Base-by-base conservation (phyloP, 805 yeast species). In the Tetrapisispora pingtungensis region DNA sequence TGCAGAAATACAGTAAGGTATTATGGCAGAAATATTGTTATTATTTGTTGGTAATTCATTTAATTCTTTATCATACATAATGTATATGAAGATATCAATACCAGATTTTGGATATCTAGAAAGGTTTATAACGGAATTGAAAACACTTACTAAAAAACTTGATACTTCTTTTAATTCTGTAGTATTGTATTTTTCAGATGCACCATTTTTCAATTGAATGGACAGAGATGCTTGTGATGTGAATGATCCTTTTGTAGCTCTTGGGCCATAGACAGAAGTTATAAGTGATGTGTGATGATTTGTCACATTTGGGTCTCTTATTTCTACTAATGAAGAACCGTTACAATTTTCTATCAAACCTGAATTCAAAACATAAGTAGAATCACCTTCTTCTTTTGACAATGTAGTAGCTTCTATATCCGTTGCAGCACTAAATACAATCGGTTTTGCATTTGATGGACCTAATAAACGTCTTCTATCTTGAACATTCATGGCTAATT, bases 381-480 rank as follows among this genome's bases (percentile, higher is more conserved):
- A 10, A 10, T 36, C 40, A 15, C 14, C 17, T 10, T 14, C 13
- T n/a, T 49, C 46, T 20, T 51, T 39, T 13, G 48, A 41, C 13
- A 47, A 43, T 15, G 46, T 41, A 19, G 18, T 28, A 15, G 44
- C 36, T 19, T 45, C 33, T 7, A 41, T 40, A 4, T 45, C 57
- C 2, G 48, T 53, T 6, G 50, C 53, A 4, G 52, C 49, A 20
- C 42, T 41, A 49, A 75, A 72, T 0, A 58, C 61, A 13, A 82
- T 58, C 1, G 78, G 77, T 41, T 68, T 71, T 1, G 84, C 84
- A 51, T 76, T 80, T 0, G 74, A 58, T 0, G 97, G 97, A 0
- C 96, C 96, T 28, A 84, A 57, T n/a, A 88, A 70, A 61, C 96
- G 74, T 71, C 95, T 77, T 70, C 96, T 77, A 59, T 90, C 97